phyloP scores from a whole-genome alignment of 2,329 filamentous ascomycete genomes.

The Paraphoma chrysanthemicola region DNA sequence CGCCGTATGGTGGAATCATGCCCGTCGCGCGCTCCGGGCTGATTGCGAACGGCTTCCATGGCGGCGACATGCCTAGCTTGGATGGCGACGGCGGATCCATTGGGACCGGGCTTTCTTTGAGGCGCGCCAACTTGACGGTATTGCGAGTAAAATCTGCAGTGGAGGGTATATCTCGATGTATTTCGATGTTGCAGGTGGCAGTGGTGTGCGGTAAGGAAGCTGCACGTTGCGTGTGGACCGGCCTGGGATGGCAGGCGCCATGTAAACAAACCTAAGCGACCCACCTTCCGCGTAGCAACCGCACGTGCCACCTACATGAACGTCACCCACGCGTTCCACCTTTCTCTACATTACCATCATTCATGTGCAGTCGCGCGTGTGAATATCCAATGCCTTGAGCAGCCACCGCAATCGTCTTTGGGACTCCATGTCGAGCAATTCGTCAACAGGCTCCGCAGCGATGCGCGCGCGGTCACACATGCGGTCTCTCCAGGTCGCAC shows the following conservation, averaged over 20 bases:
- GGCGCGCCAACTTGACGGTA: slow-evolving; percentile 46
- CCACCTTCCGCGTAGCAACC: slow-evolving; percentile 35
- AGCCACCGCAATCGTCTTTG: too few species aligned
- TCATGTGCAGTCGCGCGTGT: too few species aligned
- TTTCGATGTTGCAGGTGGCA: slow-evolving; percentile 5
- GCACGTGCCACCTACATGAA: slow-evolving; percentile 16
- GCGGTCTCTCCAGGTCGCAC: too few species aligned
- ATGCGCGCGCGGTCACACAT: too few species aligned
- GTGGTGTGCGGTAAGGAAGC: slow-evolving; percentile 15
- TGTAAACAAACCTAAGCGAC: slow-evolving; percentile 37
- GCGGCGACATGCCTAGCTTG: slow-evolving; percentile 64
- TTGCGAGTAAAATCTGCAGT: slow-evolving; percentile 14
- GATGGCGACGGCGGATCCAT: slow-evolving; percentile 49
- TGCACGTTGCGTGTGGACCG: slow-evolving; percentile 18
- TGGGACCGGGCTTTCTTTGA: slow-evolving; percentile 44
- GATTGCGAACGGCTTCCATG: slow-evolving; percentile 58
- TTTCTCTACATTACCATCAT: background rate
- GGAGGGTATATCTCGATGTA: slow-evolving; percentile 7
- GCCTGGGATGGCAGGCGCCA: slow-evolving; percentile 15
- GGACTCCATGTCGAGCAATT: too few species aligned
- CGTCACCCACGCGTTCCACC: background rate
- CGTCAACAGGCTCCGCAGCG: too few species aligned
- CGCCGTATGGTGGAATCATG: slow-evolving; percentile 42
- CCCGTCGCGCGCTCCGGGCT: slow-evolving; percentile 70
- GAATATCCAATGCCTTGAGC: too few species aligned